Conservation (phyloP, 306 rosid species). For the Hippophae tibetana region DNA sequence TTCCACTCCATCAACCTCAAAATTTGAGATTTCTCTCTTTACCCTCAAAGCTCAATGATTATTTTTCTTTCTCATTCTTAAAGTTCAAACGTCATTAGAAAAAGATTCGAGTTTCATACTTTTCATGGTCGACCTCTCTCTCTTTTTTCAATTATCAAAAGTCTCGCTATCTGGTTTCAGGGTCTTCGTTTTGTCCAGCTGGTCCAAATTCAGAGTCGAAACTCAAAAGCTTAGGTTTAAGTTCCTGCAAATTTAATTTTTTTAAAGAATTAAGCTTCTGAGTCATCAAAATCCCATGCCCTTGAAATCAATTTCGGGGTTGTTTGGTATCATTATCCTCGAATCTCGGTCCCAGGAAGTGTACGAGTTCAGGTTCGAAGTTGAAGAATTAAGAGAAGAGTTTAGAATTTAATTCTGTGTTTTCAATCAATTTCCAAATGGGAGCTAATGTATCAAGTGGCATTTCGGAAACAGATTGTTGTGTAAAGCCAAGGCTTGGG, state of each 20-base stretch:
- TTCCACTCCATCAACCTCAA: no score
- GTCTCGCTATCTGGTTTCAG: no score
- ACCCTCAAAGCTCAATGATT: no score
- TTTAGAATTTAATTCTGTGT: slow-evolving; percentile 16
- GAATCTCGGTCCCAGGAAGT: slow-evolving; percentile 39
- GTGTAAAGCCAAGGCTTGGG: slow-evolving; percentile 45
- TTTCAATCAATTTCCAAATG: slow-evolving; percentile 22
- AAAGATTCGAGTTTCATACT: no score
- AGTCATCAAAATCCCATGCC: slow-evolving; percentile 32
- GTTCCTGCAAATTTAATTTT: not conserved
- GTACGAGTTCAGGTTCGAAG: slow-evolving; percentile 47
- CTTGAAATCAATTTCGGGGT: slow-evolving; percentile 20
- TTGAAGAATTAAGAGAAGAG: slow-evolving; percentile 23
- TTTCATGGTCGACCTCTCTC: no score
- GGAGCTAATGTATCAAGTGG: slow-evolving; percentile 49
- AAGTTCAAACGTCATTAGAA: no score
- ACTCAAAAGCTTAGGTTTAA: not conserved
- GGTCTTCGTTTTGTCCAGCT: no score
- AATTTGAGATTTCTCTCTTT: no score
- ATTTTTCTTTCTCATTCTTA: no score
- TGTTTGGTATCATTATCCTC: slow-evolving; percentile 5
- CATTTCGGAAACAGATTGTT: slow-evolving; percentile 32
- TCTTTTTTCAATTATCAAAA: no score
- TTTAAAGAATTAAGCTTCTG: slow-evolving; percentile 8
- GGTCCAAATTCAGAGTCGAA: no score